A percentile compares a stretch with the other conserved stretches of the same genome.
Conservation (phyloP, 2,329 filamentous ascomycete genomes). For the Coniella vitis region DNA sequence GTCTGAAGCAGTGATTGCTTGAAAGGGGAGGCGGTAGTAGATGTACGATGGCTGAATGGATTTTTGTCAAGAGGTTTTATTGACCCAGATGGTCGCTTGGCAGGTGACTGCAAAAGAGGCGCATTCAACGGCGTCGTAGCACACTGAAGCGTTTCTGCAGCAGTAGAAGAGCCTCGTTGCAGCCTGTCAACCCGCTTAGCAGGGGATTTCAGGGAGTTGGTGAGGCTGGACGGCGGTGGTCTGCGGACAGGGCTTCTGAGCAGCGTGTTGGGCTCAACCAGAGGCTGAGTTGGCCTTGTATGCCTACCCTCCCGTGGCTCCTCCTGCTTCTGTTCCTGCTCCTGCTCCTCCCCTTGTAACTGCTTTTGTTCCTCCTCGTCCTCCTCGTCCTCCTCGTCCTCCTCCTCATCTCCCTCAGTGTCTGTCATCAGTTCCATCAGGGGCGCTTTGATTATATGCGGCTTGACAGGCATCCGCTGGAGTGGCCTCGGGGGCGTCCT, state of each 20-base stretch:
- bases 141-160: slow-evolving; percentile 20
- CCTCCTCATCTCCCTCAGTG: slow-evolving; percentile 24
- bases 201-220: slow-evolving; percentile 49
- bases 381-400: slow-evolving; percentile 12
- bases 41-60: slow-evolving; percentile 20
- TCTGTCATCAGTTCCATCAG: slow-evolving; percentile 27
- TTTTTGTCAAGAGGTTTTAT: slow-evolving; percentile 31
- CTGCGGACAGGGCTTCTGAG: slow-evolving; percentile 52
- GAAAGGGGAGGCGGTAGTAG: slow-evolving; percentile 31
- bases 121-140: slow-evolving; percentile 31
- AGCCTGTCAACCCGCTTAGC: slow-evolving; percentile 45
- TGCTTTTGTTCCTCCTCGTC: no score
- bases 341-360: not conserved
- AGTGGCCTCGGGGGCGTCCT: slow-evolving; percentile 45
- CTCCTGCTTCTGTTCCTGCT: no score
- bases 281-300: slow-evolving; percentile 20
- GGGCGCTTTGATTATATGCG: slow-evolving; percentile 27
- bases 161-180: slow-evolving; percentile 8
- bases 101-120: slow-evolving; percentile 41
- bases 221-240: slow-evolving; percentile 43
- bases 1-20: slow-evolving; percentile 46
- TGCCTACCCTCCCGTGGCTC: no score
- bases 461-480: slow-evolving; percentile 50
- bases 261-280: slow-evolving; percentile 31
- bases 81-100: slow-evolving; percentile 42